These are phyloP conservation scores for Beverwykella pulmonaria DNA, from an alignment of 495 filamentous ascomycete genomes.

Conservation along the genomic window DNA sequence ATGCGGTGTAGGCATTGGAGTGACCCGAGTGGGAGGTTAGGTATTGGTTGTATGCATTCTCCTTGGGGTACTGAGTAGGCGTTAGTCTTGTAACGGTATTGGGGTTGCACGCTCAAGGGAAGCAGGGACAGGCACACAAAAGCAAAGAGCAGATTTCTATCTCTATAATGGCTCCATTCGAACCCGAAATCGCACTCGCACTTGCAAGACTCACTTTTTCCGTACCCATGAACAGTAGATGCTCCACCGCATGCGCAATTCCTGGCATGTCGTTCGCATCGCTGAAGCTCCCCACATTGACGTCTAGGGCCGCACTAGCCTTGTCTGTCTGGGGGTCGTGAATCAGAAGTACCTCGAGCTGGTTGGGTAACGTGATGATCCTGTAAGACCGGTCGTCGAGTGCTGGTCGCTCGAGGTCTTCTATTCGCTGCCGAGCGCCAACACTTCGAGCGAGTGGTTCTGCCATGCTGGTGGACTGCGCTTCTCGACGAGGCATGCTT, in stretches of 20 bases:
- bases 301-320: constrained; percentile 90
- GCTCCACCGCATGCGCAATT: constrained; percentile 87
- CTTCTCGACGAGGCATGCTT: not conserved
- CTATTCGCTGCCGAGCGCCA: constrained; percentile 64
- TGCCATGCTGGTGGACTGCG: constrained; percentile 32
- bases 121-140: not conserved
- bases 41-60: constrained; percentile 96
- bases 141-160: not conserved
- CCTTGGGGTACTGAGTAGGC: constrained; percentile 68
- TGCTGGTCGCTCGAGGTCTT: constrained; percentile 80
- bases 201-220: constrained; percentile 67
- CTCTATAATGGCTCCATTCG: not conserved
- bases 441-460: constrained; percentile 20
- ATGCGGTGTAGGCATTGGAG: constrained; percentile 92
- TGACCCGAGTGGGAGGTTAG: constrained; percentile 84
- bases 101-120: not conserved
- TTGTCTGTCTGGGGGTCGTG: constrained; percentile 97
- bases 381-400: constrained; percentile 88
- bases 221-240: constrained; percentile 98
- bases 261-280: constrained; percentile 91
- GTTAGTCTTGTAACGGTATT: not conserved
- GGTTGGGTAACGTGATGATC: constrained; percentile 80
- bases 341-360: constrained; percentile 91
- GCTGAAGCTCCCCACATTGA: constrained; percentile 94
- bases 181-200: not conserved